phyloP scores from a whole-genome alignment of 2,329 filamentous ascomycete genomes.

The Tothia fuscella region DNA sequence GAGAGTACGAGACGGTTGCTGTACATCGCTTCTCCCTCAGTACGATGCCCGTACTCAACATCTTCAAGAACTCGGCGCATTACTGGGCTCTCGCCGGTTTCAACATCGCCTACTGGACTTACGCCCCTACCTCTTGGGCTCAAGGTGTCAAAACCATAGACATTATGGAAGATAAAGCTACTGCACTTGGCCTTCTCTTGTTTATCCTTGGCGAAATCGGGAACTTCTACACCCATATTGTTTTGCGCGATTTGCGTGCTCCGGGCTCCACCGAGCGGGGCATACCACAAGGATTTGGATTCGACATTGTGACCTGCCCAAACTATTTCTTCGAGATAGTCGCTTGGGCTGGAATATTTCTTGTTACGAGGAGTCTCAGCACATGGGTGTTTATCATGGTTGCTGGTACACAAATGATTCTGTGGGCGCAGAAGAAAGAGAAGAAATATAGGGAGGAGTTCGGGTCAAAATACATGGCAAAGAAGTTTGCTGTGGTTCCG shows the following conservation, averaged over 20 bases:
- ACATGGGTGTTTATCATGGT: constrained; percentile 65
- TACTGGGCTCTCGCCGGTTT: constrained; percentile 83
- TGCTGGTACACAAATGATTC: constrained; percentile 66
- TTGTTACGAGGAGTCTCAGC: constrained; percentile 68
- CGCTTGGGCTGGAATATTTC: constrained; percentile 71
- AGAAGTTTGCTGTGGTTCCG: constrained; percentile 76
- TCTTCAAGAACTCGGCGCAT: constrained; percentile 89
- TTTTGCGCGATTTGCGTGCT: constrained; percentile 64
- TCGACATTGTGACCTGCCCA: constrained; percentile 79
- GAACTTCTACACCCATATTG: constrained; percentile 71
- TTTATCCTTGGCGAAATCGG: constrained; percentile 67
- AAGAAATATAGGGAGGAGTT: constrained; percentile 80
- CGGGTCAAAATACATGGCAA: constrained; percentile 88
- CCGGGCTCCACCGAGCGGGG: constrained; percentile 71
- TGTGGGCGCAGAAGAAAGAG: constrained; percentile 90
- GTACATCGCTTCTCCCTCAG: constrained; percentile 89
- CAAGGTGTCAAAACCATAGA: constrained; percentile 32
- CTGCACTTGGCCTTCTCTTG: constrained; percentile 51
- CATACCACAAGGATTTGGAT: constrained; percentile 77
- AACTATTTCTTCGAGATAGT: constrained; percentile 94
- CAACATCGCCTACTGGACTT: constrained; percentile 74
- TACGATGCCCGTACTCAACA: constrained; percentile 84
- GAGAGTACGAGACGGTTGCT: constrained; percentile 87
- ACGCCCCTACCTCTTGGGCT: constrained; percentile 43
- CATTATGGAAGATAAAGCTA: constrained; percentile 19